phyloP scores from a whole-genome alignment of 2,329 filamentous ascomycete genomes.

The Claviceps purpurea region DNA sequence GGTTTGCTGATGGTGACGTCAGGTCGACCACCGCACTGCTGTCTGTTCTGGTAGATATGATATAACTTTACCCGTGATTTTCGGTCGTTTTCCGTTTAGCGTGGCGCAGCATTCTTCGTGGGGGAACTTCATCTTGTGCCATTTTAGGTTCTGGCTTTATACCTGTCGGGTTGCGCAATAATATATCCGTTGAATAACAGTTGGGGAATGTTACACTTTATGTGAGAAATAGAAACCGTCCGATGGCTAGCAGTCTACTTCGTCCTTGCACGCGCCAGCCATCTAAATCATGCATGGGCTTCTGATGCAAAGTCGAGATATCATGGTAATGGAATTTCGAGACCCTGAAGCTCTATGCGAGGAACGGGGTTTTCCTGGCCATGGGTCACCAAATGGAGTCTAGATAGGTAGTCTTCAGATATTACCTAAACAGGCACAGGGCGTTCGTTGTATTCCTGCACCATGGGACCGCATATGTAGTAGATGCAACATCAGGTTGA shows the following conservation, averaged over 20 bases:
- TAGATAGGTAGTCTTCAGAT: too few species aligned
- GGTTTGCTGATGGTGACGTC: not conserved
- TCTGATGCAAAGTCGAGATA: not conserved
- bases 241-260: too few species aligned
- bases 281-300: not conserved
- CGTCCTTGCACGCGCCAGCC: not conserved
- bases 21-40: not conserved
- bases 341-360: not conserved
- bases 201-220: too few species aligned
- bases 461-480: too few species aligned
- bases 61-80: not conserved
- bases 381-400: not conserved
- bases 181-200: too few species aligned
- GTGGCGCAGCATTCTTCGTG: not conserved
- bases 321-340: not conserved
- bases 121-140: too few species aligned
- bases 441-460: too few species aligned
- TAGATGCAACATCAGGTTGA: not conserved
- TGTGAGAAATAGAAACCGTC: too few species aligned
- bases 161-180: too few species aligned
- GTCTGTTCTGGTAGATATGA: too few species aligned
- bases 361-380: not conserved
- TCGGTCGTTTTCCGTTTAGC: not conserved
- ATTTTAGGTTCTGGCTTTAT: too few species aligned
- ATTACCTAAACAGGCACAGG: too few species aligned